These are phyloP conservation scores for Mycena venus DNA, from an alignment of 768 basidiomycete species.

Conservation along the genomic window DNA sequence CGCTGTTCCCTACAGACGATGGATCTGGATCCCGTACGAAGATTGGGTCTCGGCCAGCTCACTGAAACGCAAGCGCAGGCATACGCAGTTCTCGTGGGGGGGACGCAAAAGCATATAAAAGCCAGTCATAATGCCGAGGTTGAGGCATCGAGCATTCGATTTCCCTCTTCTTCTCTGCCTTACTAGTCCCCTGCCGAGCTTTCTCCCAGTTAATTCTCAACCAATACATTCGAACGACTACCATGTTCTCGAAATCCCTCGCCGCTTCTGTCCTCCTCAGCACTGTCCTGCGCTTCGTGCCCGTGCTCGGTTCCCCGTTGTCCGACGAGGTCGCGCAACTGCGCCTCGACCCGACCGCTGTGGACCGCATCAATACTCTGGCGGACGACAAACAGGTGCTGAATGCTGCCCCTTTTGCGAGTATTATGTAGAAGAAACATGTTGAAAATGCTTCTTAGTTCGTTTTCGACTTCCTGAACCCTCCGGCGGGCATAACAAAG, in stretches of 20 bases:
- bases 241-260: slow-evolving; percentile 17
- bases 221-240: too few relatives aligned
- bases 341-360: slow-evolving; percentile 20
- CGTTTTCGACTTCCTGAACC: slow-evolving; percentile 34
- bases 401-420: neutral
- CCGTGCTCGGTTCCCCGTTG: neutral
- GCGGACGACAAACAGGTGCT: neutral
- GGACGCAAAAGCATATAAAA: neutral
- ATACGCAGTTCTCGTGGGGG: neutral
- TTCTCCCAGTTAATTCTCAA: too few relatives aligned
- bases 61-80: neutral
- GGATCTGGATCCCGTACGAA: neutral
- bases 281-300: slow-evolving; percentile 1
- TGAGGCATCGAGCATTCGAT: neutral
- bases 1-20: too few relatives aligned
- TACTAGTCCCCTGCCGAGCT: too few relatives aligned
- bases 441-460: slow-evolving; percentile 18
- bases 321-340: slow-evolving; percentile 13
- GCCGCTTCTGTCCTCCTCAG: slow-evolving; percentile 17
- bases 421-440: too few relatives aligned
- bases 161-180: neutral
- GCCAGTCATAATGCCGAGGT: neutral
- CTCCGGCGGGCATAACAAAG: slow-evolving; percentile 2
- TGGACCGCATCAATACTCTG: slow-evolving; percentile 19
- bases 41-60: neutral